These are phyloP conservation scores for Skeletonema marinoi DNA, from an alignment of 108 stramenopile species.

Conservation along the genomic window DNA sequence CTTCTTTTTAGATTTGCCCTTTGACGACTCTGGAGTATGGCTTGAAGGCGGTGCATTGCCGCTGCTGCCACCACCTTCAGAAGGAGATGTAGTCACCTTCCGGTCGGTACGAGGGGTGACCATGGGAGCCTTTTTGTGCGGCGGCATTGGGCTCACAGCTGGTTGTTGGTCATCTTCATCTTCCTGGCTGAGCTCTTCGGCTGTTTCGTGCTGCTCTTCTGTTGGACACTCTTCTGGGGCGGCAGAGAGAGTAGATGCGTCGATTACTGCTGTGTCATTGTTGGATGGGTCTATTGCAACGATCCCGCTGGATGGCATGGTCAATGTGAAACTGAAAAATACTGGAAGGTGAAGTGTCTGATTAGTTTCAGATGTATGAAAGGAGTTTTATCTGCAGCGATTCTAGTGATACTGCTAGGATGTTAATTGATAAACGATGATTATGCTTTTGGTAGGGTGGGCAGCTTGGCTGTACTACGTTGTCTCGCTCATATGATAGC, in stretches of 20 bases:
- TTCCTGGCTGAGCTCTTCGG: not conserved
- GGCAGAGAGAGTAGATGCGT: constrained; percentile 15
- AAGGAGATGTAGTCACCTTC: not conserved
- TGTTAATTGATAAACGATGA: not conserved
- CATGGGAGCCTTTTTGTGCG: constrained; percentile 7
- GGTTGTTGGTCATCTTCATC: not conserved
- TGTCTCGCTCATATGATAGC: too few relatives aligned
- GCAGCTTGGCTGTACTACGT: too few relatives aligned
- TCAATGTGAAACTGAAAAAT: constrained; percentile 1
- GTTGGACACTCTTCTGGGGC: constrained; percentile 3
- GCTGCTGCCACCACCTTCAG: not conserved
- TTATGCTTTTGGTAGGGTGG: not conserved
- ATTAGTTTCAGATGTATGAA: not conserved
- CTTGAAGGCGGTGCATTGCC: not conserved
- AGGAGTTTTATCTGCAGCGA: not conserved
- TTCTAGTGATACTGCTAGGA: not conserved
- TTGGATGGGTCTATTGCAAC: constrained; percentile 35
- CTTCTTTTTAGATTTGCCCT: not conserved
- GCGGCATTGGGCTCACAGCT: constrained; percentile 25
- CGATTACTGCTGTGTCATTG: constrained; percentile 41
- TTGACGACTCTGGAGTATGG: not conserved
- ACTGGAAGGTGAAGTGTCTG: not conserved
- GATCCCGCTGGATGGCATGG: constrained; percentile 45
- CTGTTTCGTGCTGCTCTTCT: constrained; percentile 2
- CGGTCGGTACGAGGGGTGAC: constrained; percentile 12